These are phyloP conservation scores for Mycotypha africana DNA, from an alignment of 371 early-diverging fungal genomes.

Conservation along the genomic window DNA sequence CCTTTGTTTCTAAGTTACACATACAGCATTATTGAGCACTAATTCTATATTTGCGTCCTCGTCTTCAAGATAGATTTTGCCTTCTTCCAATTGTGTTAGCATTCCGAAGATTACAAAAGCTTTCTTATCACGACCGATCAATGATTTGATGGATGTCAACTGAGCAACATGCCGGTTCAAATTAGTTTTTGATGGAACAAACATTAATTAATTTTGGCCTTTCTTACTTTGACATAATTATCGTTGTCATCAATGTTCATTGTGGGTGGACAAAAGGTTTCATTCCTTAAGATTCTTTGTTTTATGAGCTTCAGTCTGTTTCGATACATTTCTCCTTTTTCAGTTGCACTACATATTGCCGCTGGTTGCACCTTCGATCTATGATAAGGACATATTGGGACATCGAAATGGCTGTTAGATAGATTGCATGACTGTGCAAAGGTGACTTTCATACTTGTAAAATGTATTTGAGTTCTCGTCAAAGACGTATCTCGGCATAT, in stretches of 20 bases:
- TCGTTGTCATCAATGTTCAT: slow-evolving; percentile 1
- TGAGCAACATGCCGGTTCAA: too few species aligned
- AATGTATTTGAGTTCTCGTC: slow-evolving; percentile 62
- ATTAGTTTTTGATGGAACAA: too few species aligned
- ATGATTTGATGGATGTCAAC: slow-evolving; percentile 77
- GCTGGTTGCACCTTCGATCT: slow-evolving; percentile 11
- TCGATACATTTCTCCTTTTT: slow-evolving; percentile 64
- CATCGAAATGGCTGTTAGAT: too few species aligned
- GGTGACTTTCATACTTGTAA: slow-evolving; percentile 26
- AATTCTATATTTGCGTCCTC: slow-evolving; percentile 70
- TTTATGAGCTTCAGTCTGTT: slow-evolving; percentile 73
- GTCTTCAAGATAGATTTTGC: slow-evolving; percentile 83
- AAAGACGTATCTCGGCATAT: slow-evolving; percentile 66
- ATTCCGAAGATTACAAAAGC: slow-evolving; percentile 82
- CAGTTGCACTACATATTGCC: too few species aligned
- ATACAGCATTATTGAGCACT: slow-evolving; percentile 43
- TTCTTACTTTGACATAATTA: slow-evolving; percentile 24
- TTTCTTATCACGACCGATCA: slow-evolving; percentile 73
- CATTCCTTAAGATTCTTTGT: slow-evolving; percentile 80
- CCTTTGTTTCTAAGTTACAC: too few species aligned
- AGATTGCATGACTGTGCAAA: too few species aligned
- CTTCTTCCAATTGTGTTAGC: slow-evolving; percentile 80
- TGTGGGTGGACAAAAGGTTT: slow-evolving; percentile 61
- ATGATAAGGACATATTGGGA: too few species aligned
- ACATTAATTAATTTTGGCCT: not conserved